Evolutionary conservation across 768 basidiomycete genomes (phyloP).

Genomic region (Suillus bovinus): DNA sequence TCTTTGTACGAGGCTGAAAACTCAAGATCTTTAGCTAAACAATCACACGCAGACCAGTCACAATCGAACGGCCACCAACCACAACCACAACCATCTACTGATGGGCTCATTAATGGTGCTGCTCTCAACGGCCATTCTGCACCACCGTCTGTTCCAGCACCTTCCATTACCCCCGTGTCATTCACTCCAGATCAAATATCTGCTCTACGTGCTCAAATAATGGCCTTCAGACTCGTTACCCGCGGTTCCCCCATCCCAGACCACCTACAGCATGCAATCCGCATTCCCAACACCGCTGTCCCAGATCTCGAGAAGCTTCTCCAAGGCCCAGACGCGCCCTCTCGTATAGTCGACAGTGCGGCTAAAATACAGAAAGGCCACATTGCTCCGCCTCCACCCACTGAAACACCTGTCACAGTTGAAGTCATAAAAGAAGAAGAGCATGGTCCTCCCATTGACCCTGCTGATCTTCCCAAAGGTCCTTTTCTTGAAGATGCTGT

Average conservation of each 20-base stretch:
- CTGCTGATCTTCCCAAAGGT: constrained; percentile 67
- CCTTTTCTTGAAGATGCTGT: constrained; percentile 79
- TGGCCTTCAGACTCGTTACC: constrained; percentile 74
- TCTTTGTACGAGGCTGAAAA: neutral
- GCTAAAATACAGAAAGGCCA: constrained; percentile 69
- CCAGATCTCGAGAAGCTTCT: constrained; percentile 67
- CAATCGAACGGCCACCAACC: constrained; percentile 15
- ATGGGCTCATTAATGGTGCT: neutral
- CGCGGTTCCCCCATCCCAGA: constrained; percentile 70
- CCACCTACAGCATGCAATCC: constrained; percentile 67
- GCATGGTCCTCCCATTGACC: constrained; percentile 45
- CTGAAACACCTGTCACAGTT: constrained; percentile 19
- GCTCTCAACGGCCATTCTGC: constrained; percentile 49
- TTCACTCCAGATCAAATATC: constrained; percentile 77
- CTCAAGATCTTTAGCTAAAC: constrained; percentile 23
- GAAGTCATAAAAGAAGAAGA: constrained; percentile 57
- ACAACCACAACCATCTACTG: constrained; percentile 29
- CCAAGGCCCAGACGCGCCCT: constrained; percentile 56
- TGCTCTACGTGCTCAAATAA: constrained; percentile 78
- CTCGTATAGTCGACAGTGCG: constrained; percentile 70
- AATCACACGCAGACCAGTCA: constrained; percentile 19
- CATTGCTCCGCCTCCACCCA: constrained; percentile 24
- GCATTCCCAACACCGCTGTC: constrained; percentile 59
- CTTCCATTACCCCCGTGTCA: constrained; percentile 65
- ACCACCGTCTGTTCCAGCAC: constrained; percentile 39